Conservation (phyloP, 306 rosid genomes). For the Nissolia schottii region DNA sequence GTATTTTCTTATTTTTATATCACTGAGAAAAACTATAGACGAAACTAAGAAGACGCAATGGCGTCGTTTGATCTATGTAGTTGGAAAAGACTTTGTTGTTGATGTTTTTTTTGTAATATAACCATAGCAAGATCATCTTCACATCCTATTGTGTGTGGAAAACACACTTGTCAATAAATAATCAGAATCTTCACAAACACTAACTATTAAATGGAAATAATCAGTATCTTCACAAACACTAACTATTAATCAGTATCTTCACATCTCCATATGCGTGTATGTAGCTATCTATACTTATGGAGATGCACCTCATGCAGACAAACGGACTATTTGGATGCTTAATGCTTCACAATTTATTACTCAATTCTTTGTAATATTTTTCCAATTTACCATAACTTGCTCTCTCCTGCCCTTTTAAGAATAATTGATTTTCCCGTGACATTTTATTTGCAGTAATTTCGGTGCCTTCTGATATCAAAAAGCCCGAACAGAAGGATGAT, state of each 20-base stretch:
- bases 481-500: conserved; percentile 63
- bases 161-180: background rate
- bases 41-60: no score
- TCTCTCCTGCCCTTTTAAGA: background rate
- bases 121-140: background rate
- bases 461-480: conserved; percentile 58
- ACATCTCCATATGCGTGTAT: background rate
- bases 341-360: background rate
- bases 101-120: background rate
- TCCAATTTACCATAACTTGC: conserved; percentile 3
- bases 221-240: background rate
- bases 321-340: background rate
- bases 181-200: background rate
- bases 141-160: background rate
- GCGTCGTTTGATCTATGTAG: background rate
- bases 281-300: background rate
- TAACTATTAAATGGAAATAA: background rate
- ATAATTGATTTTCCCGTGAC: background rate
- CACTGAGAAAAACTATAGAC: background rate
- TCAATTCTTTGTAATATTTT: background rate
- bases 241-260: background rate
- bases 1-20: background rate
- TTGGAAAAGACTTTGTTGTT: background rate
- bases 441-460: conserved; percentile 43
- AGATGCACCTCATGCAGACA: conserved; percentile 6